phyloP scores from a whole-genome alignment of 805 yeast species.

The Starmerella gropengiesseri region DNA sequence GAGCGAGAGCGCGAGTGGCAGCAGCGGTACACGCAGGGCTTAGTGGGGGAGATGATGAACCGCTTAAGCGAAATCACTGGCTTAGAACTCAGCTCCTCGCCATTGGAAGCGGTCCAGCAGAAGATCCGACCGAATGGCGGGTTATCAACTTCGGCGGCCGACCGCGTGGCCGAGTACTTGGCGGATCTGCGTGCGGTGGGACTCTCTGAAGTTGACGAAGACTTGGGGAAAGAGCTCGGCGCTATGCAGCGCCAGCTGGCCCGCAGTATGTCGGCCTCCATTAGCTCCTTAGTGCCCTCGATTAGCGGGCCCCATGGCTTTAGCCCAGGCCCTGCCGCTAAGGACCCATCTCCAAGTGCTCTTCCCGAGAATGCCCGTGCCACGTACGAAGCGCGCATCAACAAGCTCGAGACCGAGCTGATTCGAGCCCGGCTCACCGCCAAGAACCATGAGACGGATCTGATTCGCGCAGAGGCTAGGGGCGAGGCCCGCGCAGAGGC shows the following conservation, averaged over 20 bases:
- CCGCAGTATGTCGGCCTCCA: slow-evolving; percentile 15
- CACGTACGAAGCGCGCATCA: slow-evolving; percentile 57
- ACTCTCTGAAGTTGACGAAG: slow-evolving; percentile 23
- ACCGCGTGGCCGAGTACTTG: slow-evolving; percentile 21
- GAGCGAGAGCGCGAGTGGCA: slow-evolving; percentile 43
- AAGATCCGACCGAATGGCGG: neutral
- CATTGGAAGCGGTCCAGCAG: neutral
- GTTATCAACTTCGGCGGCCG: neutral
- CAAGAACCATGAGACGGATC: slow-evolving; percentile 17
- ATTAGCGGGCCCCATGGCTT: too few relatives aligned
- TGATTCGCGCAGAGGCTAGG: slow-evolving; percentile 18
- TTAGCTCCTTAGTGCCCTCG: slow-evolving; percentile 10
- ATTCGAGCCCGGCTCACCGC: slow-evolving; percentile 17
- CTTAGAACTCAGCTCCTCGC: neutral
- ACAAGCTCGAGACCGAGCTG: slow-evolving; percentile 37
- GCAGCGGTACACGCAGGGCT: slow-evolving; percentile 36
- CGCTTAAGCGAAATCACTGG: slow-evolving; percentile 3
- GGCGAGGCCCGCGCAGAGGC: slow-evolving; percentile 20
- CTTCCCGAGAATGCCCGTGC: slow-evolving; percentile 1
- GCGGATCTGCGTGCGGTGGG: slow-evolving; percentile 21
- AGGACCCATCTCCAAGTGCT: neutral
- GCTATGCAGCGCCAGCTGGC: slow-evolving; percentile 25
- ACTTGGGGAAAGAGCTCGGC: slow-evolving; percentile 26
- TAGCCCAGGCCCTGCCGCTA: neutral
- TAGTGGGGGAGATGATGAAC: slow-evolving; percentile 16